phyloP scores from a whole-genome alignment of 1,284 basidiomycete species.

The Apiotrichum brassicae region DNA sequence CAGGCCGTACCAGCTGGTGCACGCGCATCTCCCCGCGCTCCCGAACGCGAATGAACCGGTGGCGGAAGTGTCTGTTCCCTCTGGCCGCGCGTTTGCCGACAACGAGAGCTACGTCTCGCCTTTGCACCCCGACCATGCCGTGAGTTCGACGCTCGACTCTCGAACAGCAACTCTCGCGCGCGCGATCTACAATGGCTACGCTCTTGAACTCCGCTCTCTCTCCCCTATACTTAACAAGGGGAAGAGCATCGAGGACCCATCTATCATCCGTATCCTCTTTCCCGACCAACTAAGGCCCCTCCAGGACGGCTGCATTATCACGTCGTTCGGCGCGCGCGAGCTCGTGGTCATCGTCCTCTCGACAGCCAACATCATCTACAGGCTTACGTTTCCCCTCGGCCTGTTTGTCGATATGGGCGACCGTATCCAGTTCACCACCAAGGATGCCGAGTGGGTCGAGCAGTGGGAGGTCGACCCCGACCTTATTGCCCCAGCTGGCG shows the following conservation, averaged over 20 bases:
- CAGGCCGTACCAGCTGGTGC: conserved; percentile 33
- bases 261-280: conserved; percentile 68
- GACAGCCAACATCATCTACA: conserved; percentile 64
- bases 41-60: conserved; percentile 26
- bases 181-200: conserved; percentile 64
- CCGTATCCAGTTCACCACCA: conserved; percentile 25
- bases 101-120: conserved; percentile 50
- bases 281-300: conserved; percentile 61
- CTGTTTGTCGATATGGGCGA: conserved; percentile 20
- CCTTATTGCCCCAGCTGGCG: conserved; percentile 22
- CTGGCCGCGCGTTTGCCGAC: conserved; percentile 51
- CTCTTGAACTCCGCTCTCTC: conserved; percentile 69
- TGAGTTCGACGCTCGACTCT: conserved; percentile 57
- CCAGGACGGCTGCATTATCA: conserved; percentile 50
- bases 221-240: conserved; percentile 39
- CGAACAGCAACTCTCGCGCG: conserved; percentile 65
- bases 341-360: conserved; percentile 69
- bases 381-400: conserved; percentile 57
- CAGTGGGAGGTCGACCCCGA: conserved; percentile 37
- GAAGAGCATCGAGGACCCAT: conserved; percentile 40
- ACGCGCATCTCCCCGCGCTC: conserved; percentile 36
- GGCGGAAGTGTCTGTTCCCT: conserved; percentile 26
- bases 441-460: conserved; percentile 32
- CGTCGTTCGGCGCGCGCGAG: conserved; percentile 54
- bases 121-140: conserved; percentile 66